Evolutionary conservation across 1,284 basidiomycete species (phyloP).

Genomic region (Pseudozyma thailandica): DNA sequence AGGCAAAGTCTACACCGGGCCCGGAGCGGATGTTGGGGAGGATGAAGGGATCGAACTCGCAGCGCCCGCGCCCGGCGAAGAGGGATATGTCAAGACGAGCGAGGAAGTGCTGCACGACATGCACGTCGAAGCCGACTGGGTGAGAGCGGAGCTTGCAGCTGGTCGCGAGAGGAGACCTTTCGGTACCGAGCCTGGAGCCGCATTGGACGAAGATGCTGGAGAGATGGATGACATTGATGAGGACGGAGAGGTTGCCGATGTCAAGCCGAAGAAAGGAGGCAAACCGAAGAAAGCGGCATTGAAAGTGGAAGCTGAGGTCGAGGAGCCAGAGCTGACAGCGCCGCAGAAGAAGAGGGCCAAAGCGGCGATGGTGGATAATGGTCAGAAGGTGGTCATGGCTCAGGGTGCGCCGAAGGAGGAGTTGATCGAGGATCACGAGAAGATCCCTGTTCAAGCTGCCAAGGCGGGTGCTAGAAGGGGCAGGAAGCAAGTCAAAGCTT

Average conservation of each 20-base stretch:
- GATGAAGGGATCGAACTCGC: slow-evolving; percentile 54
- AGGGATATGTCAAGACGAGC: slow-evolving; percentile 52
- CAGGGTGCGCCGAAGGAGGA: slow-evolving; percentile 43
- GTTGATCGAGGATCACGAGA: slow-evolving; percentile 34
- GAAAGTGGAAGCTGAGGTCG: not conserved
- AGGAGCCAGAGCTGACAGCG: slow-evolving; percentile 9
- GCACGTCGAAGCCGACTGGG: slow-evolving; percentile 51
- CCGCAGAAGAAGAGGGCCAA: slow-evolving; percentile 29
- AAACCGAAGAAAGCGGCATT: slow-evolving; percentile 10
- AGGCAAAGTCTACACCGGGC: slow-evolving; percentile 47
- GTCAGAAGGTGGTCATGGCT: slow-evolving; percentile 31
- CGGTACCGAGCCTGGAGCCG: slow-evolving; percentile 36
- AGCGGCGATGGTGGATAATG: slow-evolving; percentile 36
- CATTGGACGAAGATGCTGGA: slow-evolving; percentile 18
- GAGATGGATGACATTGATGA: slow-evolving; percentile 15
- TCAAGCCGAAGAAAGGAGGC: slow-evolving; percentile 11
- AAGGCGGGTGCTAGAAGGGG: slow-evolving; percentile 9
- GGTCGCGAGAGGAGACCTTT: slow-evolving; percentile 39
- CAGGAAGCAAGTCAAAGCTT: slow-evolving; percentile 6
- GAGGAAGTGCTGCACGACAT: slow-evolving; percentile 58
- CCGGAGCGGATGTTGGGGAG: slow-evolving; percentile 59
- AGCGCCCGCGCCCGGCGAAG: slow-evolving; percentile 49
- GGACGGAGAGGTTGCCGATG: slow-evolving; percentile 22
- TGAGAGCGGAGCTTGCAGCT: slow-evolving; percentile 45
- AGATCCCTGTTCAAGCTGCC: slow-evolving; percentile 21